Evolutionary conservation across 2,329 filamentous ascomycete genomes (phyloP), one percentile per base, ranked within the genome.

Genomic region (Parascedosporium putredinis): DNA sequence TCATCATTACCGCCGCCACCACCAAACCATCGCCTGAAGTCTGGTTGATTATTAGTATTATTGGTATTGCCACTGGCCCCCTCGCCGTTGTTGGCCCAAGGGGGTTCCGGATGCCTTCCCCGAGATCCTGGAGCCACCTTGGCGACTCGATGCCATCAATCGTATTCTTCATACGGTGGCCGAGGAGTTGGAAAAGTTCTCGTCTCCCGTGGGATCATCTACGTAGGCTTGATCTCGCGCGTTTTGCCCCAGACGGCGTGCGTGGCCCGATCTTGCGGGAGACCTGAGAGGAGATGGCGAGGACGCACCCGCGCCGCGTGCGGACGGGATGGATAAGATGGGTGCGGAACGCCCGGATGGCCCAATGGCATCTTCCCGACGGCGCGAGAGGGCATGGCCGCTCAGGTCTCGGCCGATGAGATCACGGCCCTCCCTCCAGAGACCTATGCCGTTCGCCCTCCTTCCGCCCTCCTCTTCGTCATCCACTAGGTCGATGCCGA

Each of bases 361-460:
- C 31, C 59, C 59, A 51, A 68, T 60, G 23, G 69, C 65, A 46
- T 72, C 68, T 31, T 72, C 67, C 16, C 73, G 67, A 46, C 74
- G 69, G 52, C 73, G 68, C 45, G 75, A 67, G 38, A 76, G 72
- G 3, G 77, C 76, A 31, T 74, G 76, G 12, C 84, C 84, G 52
- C 83, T 80, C 6, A 90, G 66, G 62, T 97, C 93, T 24, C 88
- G 80, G 55, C 95, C 88, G 54, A 98, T 95, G 24, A 98, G 76
- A 46, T 90, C 85, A 47, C 88, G 79, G 3, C 93, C 93, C 67
- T 97, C 93, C 44, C 90, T 81, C 93, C 91, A 97, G 1, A 84
- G 84, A 1, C 87, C 88, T 1, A 83, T 82, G 12, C 88, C 88
- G 3, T 78, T 78, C 2, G 72, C 72, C 5, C 74, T 71, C 46